Percentiles rank a stretch among this genome's conserved stretches.
Evolutionary conservation across 2,329 filamentous ascomycete genomes (phyloP).

Genomic region (Calonectria honghensis): DNA sequence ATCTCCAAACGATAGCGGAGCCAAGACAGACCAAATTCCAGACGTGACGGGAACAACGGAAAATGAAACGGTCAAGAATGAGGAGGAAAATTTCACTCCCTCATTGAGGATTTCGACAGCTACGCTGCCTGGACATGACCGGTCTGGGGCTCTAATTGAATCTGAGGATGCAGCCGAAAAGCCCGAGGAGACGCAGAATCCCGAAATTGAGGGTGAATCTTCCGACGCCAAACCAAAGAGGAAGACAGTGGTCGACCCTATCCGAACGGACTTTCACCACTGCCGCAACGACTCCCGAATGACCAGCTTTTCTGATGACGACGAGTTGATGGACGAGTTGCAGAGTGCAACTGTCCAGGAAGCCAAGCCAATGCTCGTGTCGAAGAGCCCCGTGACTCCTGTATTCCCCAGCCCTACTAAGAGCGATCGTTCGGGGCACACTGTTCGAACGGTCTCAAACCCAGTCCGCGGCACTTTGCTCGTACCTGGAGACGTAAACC

Average conservation of each 20-base stretch:
- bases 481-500: constrained; percentile 67
- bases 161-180: background rate
- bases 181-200: constrained; percentile 29
- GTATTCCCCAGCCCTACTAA: constrained; percentile 67
- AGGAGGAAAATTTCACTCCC: constrained; percentile 41
- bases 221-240: constrained; percentile 53
- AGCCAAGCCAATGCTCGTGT: constrained; percentile 86
- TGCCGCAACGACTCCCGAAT: constrained; percentile 52
- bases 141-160: constrained; percentile 43
- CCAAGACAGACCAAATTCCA: constrained; percentile 47
- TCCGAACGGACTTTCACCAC: constrained; percentile 67
- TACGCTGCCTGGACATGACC: constrained; percentile 56
- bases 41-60: constrained; percentile 42
- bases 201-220: background rate
- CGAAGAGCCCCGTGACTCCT: constrained; percentile 87
- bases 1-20: constrained; percentile 37
- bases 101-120: constrained; percentile 51
- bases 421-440: constrained; percentile 55
- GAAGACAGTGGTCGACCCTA: constrained; percentile 69
- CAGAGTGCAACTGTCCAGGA: constrained; percentile 88
- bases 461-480: constrained; percentile 66
- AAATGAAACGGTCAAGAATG: constrained; percentile 39
- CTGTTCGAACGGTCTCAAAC: constrained; percentile 70
- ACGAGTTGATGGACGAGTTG: constrained; percentile 89
- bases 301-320: constrained; percentile 79